Conservation (phyloP, 164 flowering plant species). For the Kingdonia uniflora region DNA sequence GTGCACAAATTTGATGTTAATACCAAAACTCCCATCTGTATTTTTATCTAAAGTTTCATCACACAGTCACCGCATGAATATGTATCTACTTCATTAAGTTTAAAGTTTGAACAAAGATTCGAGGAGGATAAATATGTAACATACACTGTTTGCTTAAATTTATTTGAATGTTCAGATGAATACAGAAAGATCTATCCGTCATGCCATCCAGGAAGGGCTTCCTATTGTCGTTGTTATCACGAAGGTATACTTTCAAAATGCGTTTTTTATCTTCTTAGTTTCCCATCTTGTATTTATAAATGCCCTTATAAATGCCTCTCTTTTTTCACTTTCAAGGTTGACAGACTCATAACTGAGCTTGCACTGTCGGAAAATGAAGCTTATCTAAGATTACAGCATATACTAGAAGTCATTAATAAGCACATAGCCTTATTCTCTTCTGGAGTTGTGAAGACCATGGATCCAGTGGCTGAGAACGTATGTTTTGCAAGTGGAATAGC, state of each 20-base stretch:
- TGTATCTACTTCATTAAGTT: too few species aligned
- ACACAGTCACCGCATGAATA: too few species aligned
- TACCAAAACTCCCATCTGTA: too few species aligned
- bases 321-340: conserved; percentile 46
- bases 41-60: too few species aligned
- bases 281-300: too few species aligned
- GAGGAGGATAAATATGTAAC: too few species aligned
- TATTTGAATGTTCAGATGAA: conserved; percentile 38
- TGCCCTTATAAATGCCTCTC: not conserved
- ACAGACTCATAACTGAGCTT: conserved; percentile 87
- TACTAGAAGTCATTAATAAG: conserved; percentile 72
- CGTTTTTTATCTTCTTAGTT: not conserved
- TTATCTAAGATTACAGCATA: conserved; percentile 79
- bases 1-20: too few species aligned
- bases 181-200: conserved; percentile 95
- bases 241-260: conserved; percentile 38
- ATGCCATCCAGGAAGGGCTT: conserved; percentile 87
- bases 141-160: too few species aligned
- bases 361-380: conserved; percentile 94
- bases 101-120: too few species aligned
- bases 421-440: conserved; percentile 80
- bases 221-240: conserved; percentile 92
- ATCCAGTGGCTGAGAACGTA: conserved; percentile 87
- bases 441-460: conserved; percentile 62
- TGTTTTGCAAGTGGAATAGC: conserved; percentile 97